Conservation (phyloP, 129 eudicot species). For the Arctium minus region DNA sequence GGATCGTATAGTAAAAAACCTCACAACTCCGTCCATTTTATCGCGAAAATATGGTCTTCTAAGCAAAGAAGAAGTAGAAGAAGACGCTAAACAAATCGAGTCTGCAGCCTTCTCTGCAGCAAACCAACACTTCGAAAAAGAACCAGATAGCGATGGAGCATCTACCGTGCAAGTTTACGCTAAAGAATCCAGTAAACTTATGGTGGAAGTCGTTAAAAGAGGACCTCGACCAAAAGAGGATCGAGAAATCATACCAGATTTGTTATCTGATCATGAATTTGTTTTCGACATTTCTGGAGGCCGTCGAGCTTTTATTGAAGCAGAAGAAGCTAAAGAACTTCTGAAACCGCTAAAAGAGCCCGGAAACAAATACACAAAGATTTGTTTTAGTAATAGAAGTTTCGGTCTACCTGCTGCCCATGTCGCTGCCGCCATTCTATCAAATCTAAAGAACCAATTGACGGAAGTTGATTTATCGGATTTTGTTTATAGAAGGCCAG, state of each 20-base stretch:
- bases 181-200: constrained; percentile 71
- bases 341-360: constrained; percentile 58
- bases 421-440: constrained; percentile 58
- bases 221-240: constrained; percentile 33
- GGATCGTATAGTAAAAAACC: constrained; percentile 64
- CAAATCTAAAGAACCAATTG: constrained; percentile 51
- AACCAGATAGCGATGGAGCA: constrained; percentile 78
- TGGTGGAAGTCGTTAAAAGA: constrained; percentile 62
- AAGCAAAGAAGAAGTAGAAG: constrained; percentile 57
- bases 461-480: constrained; percentile 74
- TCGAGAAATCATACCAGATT: constrained; percentile 22
- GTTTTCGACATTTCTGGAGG: constrained; percentile 80
- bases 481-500: constrained; percentile 77
- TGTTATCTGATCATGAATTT: constrained; percentile 13
- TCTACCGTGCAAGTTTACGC: constrained; percentile 84
- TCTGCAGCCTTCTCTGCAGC: constrained; percentile 53
- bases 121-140: constrained; percentile 53
- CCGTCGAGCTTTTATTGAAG: constrained; percentile 69
- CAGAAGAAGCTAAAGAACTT: constrained; percentile 65
- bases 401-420: constrained; percentile 72
- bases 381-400: constrained; percentile 90
- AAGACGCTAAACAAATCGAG: constrained; percentile 70
- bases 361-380: constrained; percentile 52
- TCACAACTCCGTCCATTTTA: constrained; percentile 61
- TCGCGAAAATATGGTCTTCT: constrained; percentile 70